A percentile compares a stretch with the other conserved stretches of the same genome.
Conservation (phyloP, 352 stramenopile genomes). For the Aphanomyces euteiches region DNA sequence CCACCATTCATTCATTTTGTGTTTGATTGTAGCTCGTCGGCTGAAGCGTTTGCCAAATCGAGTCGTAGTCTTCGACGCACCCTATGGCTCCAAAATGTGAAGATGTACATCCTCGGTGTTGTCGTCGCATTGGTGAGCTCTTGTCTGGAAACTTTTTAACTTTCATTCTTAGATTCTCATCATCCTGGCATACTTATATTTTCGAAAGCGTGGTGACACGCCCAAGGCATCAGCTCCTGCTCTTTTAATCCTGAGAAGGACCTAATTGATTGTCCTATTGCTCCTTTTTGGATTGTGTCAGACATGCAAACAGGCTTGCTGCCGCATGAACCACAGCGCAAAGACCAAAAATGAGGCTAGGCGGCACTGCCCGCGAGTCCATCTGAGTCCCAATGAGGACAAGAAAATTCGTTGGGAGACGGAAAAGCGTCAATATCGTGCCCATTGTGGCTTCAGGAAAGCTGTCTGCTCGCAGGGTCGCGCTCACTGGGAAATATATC, state of each 20-base stretch:
- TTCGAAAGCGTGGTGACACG: constrained; percentile 1
- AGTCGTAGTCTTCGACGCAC: constrained; percentile 73
- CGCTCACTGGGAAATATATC: constrained; percentile 50
- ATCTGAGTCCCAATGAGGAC: constrained; percentile 55
- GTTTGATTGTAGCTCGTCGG: constrained; percentile 52
- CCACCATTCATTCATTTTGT: neutral
- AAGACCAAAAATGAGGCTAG: constrained; percentile 40
- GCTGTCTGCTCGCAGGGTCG: constrained; percentile 46
- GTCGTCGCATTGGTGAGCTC: constrained; percentile 51
- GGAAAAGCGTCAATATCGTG: constrained; percentile 51
- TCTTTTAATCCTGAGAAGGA: neutral
- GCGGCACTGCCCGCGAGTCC: constrained; percentile 35
- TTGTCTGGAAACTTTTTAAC: neutral
- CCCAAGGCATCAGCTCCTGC: neutral
- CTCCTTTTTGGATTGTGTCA: constrained; percentile 11
- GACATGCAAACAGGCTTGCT: constrained; percentile 36
- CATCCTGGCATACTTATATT: constrained; percentile 4
- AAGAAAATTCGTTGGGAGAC: constrained; percentile 59
- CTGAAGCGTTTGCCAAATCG: constrained; percentile 76
- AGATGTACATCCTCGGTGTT: constrained; percentile 80
- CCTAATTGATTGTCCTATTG: neutral
- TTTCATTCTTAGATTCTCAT: neutral
- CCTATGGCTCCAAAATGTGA: constrained; percentile 84
- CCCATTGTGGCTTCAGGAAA: constrained; percentile 45
- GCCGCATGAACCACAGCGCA: constrained; percentile 43